Base-by-base conservation (phyloP, 129 eudicot genomes). In the Escallonia rubra region DNA sequence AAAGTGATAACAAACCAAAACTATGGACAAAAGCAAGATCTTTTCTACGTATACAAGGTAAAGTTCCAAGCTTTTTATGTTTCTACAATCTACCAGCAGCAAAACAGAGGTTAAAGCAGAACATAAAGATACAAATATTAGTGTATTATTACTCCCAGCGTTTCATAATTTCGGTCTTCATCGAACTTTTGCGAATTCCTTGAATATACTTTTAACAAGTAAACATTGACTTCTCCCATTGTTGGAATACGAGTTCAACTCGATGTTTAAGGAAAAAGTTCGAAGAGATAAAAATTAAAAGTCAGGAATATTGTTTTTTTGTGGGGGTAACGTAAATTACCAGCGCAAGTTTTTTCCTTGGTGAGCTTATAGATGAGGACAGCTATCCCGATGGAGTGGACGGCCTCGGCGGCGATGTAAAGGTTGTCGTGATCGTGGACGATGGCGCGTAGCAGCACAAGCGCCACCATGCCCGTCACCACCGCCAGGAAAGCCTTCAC, bases 381-480 rank as follows among this genome's bases (percentile, higher is more conserved):
- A n/a, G 85, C 77, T 70, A 88, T 91, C 49, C 97, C 97, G 65
- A 91, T 78, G 63, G 94, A 84, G 59, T 91, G 97, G 74, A 91
- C 97, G 44, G 94, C 91, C 64, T 91, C 96, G 46, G 96, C 96
- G 40, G 95, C 97, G 57, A 91, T 94, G 57, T 88, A 91, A 43
- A 91, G 92, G 62, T 88, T 91, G 64, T 91, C 97, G 76, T 91
- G 97, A 76, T 90, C 97, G 78, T 84, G 91, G 5, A 90, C 97
- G 55, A 90, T 84, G 10, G 67, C 83, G 39, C 97, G 81, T 40
- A 91, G 84, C 57, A 88, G 48, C 5, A 91, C 96, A 48, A 91
- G 79, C 13, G 94, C 79, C 14, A 88, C 58, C 94, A 91, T 88
- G 40, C 97, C 96, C 45, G 82, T 64, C 23, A 91, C 83, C 13